Evolutionary conservation across 225 moss, liverwort and hornwort species (phyloP).

Genomic region (Thuidium tamariscinum): DNA sequence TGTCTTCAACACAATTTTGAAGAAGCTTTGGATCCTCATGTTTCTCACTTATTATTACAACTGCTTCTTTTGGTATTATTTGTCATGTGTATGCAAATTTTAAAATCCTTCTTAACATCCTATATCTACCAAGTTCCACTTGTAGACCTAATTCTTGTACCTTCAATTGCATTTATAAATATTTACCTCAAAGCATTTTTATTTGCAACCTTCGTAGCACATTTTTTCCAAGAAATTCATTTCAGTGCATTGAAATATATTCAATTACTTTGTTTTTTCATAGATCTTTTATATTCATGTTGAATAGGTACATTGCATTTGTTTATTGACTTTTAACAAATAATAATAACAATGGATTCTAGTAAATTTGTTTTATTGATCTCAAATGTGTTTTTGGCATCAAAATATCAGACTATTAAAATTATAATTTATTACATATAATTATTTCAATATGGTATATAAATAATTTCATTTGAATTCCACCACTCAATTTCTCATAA

Average conservation of each 20-base stretch:
- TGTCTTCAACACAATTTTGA: slow-evolving; percentile 6
- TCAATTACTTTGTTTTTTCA: not conserved
- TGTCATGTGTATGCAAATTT: not conserved
- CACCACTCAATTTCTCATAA: not conserved
- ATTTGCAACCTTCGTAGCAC: slow-evolving; percentile 4
- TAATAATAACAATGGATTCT: not conserved
- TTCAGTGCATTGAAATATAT: no score
- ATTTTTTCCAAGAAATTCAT: not conserved
- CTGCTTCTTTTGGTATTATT: not conserved
- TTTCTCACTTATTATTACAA: not conserved
- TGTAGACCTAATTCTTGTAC: not conserved
- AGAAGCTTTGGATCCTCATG: not conserved
- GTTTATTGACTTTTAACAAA: not conserved
- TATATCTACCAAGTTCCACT: not conserved
- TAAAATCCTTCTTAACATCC: not conserved
- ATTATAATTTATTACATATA: not conserved
- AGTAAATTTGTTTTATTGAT: not conserved
- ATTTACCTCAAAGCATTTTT: slow-evolving; percentile 6
- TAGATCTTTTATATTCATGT: not conserved
- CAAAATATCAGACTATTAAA: no score
- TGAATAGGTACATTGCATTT: not conserved
- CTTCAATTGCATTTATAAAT: slow-evolving; percentile 1
- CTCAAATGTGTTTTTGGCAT: not conserved
- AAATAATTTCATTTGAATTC: not conserved
- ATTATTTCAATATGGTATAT: no score